These are phyloP conservation scores for Neonectria magnoliae DNA, from an alignment of 2,329 filamentous ascomycete species.

Conservation along the genomic window DNA sequence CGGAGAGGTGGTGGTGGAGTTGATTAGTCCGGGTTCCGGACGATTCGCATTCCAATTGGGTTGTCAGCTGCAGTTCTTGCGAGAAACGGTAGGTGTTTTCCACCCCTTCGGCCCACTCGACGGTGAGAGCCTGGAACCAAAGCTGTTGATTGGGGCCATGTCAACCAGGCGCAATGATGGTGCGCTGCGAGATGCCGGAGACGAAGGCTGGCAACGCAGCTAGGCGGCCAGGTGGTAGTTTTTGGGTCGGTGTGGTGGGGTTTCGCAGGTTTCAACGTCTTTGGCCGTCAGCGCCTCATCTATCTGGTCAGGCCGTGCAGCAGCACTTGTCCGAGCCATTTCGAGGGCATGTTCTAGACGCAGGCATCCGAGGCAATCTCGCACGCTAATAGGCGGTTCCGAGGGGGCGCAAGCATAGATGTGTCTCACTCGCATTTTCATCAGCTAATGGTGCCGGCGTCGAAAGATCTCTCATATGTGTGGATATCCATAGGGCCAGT, in stretches of 20 bases:
- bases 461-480: constrained; percentile 73
- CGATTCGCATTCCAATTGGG: constrained; percentile 39
- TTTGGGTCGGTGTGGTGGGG: constrained; percentile 15
- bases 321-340: not conserved
- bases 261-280: constrained; percentile 18
- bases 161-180: constrained; percentile 27
- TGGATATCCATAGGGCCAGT: constrained; percentile 77
- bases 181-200: constrained; percentile 15
- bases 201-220: constrained; percentile 18
- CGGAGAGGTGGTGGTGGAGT: constrained; percentile 36
- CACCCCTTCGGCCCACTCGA: constrained; percentile 28
- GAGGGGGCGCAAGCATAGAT: constrained; percentile 1
- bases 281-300: constrained; percentile 10
- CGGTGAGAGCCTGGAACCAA: constrained; percentile 13
- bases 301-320: constrained; percentile 1
- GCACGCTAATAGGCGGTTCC: not conserved
- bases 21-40: constrained; percentile 35
- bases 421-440: constrained; percentile 9
- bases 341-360: constrained; percentile 6
- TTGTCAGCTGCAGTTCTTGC: constrained; percentile 31
- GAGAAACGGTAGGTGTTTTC: constrained; percentile 27
- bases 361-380: not conserved
- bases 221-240: not conserved
- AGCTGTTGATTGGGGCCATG: constrained; percentile 33
- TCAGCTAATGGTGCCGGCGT: constrained; percentile 7